A percentile compares a stretch with the other conserved stretches of the same genome.
These are phyloP conservation scores for Sporothrix dimorphospora DNA, from an alignment of 2,329 filamentous ascomycete genomes.

Conservation along the genomic window DNA sequence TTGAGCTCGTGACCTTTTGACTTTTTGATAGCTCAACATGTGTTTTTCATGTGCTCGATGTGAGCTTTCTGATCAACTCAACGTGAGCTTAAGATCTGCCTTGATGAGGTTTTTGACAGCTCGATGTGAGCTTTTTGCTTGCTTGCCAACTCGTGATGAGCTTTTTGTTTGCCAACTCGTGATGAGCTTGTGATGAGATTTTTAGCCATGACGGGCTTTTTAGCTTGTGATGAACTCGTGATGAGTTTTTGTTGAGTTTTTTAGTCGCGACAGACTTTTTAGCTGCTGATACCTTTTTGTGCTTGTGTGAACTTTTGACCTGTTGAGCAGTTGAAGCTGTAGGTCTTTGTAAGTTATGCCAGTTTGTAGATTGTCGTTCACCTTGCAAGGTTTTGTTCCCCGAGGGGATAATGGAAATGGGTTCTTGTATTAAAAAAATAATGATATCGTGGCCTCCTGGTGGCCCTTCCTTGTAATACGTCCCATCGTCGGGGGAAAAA, in stretches of 20 bases:
- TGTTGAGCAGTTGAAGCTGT: not conserved
- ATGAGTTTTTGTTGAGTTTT: no score
- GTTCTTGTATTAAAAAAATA: slow-evolving; percentile 15
- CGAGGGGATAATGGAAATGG: slow-evolving; percentile 6
- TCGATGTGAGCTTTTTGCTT: not conserved
- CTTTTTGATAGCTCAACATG: no score
- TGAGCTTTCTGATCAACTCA: not conserved
- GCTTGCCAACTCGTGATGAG: not conserved
- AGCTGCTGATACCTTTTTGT: no score
- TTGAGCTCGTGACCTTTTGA: not conserved
- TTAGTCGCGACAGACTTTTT: no score
- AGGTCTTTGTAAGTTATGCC: not conserved
- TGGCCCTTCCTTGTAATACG: not conserved
- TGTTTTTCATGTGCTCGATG: no score
- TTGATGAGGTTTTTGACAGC: no score
- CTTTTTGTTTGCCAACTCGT: not conserved
- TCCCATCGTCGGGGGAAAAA: not conserved
- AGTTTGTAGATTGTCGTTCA: not conserved
- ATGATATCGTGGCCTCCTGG: slow-evolving; percentile 10
- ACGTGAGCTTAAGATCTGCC: no score
- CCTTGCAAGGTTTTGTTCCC: not conserved
- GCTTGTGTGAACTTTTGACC: no score
- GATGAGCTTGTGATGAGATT: not conserved
- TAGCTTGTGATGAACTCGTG: no score
- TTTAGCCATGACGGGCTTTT: not conserved